These are phyloP conservation scores for Phytopythium mirpurense DNA, from an alignment of 352 stramenopile species.

Conservation along the genomic window DNA sequence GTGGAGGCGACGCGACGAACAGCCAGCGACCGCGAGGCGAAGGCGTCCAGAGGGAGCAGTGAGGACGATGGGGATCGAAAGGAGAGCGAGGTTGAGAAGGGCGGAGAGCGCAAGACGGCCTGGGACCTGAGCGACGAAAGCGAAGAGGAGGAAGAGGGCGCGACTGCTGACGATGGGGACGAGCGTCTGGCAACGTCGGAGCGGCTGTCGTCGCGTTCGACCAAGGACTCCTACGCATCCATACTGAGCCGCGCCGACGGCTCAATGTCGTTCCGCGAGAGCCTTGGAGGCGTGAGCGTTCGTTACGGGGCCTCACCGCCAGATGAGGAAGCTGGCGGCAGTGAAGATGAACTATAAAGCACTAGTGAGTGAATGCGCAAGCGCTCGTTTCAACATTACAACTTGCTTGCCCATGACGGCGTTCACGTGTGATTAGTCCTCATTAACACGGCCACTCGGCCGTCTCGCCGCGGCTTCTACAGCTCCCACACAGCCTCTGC, in stretches of 20 bases:
- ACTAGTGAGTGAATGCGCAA: no score
- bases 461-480: no score
- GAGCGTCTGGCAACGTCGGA: conserved; percentile 1
- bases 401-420: no score
- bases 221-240: conserved; percentile 28
- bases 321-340: conserved; percentile 12
- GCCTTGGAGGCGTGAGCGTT: background rate
- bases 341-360: background rate
- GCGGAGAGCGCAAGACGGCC: conserved; percentile 11
- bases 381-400: no score
- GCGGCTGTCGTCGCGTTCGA: conserved; percentile 14
- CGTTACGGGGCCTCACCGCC: background rate
- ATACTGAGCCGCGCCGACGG: conserved; percentile 8
- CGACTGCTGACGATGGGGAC: background rate
- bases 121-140: conserved; percentile 12
- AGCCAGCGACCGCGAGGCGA: conserved; percentile 16
- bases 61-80: conserved; percentile 5
- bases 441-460: no score
- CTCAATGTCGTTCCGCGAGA: conserved; percentile 25
- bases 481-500: conserved; percentile 76
- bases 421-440: no score
- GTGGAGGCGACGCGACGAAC: background rate
- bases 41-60: conserved; percentile 10
- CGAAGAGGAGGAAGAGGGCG: conserved; percentile 22
- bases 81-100: conserved; percentile 2